Base-by-base conservation (phyloP, 2,329 filamentous ascomycete genomes). In the Colletotrichum phormii region DNA sequence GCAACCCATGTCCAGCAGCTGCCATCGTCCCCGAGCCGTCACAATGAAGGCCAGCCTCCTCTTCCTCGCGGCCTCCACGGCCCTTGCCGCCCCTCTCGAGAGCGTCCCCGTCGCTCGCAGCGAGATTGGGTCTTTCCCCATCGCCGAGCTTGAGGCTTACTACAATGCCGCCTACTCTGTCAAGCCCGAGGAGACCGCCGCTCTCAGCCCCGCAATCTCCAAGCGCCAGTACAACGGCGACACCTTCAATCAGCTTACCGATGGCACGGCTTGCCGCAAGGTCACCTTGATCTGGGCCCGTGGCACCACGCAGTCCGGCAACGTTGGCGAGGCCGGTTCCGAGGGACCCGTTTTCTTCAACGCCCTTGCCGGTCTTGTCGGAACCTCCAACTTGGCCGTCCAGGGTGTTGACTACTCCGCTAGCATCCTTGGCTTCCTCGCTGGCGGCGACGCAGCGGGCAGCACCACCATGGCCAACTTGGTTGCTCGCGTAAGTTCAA, bases 261-360 rank as follows among this genome's bases (percentile, higher is more conserved):
- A 75, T n/a, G 74, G 74, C 60, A 74, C 74, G 12, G 12, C 70
- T 7, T 87, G 86, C 79, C 85, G 84, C 54, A 76, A 81, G 33
- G 82, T 88, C 70, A 89, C 87, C 5, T 79, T 90, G 63, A 86
- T 90, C 76, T 90, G 87, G 75, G 88, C 88, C 24, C 84, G 88
- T 18, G 88, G 89, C 8, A 89, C 88, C 4, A 85, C 83, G 5
- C 87, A 90, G 77, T 46, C 72, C 1, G 87, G 87, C 51, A 89
- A 88, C 75, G 85, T 90, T 64, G 88, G 88, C 24, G 77, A 77
- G 24, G 75, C 85, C 2, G 81, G 84, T 2, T 72, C 70, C 33
- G 70, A 72, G n/a, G 88, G 88, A 0, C 88, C 88, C 1, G 83
- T 85, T 2, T 86, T 90, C 75, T 86, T 87, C 73, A 79, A 83